Evolutionary conservation across 805 yeast genomes (phyloP).

Genomic region (Clavispora fructus): DNA sequence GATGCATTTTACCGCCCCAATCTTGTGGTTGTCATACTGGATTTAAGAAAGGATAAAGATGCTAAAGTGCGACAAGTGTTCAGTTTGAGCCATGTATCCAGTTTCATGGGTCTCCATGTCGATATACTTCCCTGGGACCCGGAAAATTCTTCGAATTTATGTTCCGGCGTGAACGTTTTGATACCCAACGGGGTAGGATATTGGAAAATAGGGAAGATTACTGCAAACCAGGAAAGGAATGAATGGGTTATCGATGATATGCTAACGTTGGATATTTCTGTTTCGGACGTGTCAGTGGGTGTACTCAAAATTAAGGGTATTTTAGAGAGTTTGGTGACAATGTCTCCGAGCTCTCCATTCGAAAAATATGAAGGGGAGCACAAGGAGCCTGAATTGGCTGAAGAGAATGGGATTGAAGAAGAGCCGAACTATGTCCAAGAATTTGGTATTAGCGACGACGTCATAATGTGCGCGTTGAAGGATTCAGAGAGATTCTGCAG

Average conservation of each 20-base stretch:
- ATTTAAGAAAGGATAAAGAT: slow-evolving; percentile 10
- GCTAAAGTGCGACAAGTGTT: slow-evolving; percentile 8
- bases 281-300: slow-evolving; percentile 20
- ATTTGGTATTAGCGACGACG: slow-evolving; percentile 19
- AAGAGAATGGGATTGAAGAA: background rate
- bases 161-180: slow-evolving; percentile 35
- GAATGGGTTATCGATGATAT: slow-evolving; percentile 18
- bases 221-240: background rate
- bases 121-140: slow-evolving; percentile 24
- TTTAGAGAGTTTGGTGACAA: slow-evolving; percentile 6
- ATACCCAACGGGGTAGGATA: slow-evolving; percentile 42
- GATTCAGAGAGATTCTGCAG: slow-evolving; percentile 23
- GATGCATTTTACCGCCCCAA: slow-evolving; percentile 40
- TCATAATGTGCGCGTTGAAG: slow-evolving; percentile 26
- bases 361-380: background rate
- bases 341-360: slow-evolving; percentile 8
- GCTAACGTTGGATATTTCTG: slow-evolving; percentile 31
- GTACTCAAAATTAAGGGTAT: background rate
- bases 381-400: too few relatives aligned
- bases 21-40: slow-evolving; percentile 31
- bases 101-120: slow-evolving; percentile 1
- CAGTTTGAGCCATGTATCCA: slow-evolving; percentile 21
- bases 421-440: too few relatives aligned
- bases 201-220: slow-evolving; percentile 24
- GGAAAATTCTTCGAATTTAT: slow-evolving; percentile 21